These are phyloP conservation scores for Sindora glabra DNA, from an alignment of 306 rosid species.

Conservation along the genomic window DNA sequence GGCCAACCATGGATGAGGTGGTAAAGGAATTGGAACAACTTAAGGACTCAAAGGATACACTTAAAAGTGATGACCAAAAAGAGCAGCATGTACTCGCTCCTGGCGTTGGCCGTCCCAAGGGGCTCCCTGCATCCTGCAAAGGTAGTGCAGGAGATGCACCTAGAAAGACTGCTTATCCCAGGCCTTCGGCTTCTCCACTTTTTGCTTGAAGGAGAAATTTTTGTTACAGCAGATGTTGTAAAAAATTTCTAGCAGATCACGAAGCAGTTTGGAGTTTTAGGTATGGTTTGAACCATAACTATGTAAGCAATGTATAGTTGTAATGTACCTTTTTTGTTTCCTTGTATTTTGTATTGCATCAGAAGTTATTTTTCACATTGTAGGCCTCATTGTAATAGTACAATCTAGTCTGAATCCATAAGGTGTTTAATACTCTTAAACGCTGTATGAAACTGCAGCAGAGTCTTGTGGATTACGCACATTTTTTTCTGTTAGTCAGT, in stretches of 20 bases:
- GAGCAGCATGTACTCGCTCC: slow-evolving; percentile 12
- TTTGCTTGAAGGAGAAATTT: slow-evolving; percentile 17
- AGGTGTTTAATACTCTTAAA: slow-evolving; percentile 3
- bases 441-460: slow-evolving; percentile 5
- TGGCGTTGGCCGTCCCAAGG: slow-evolving; percentile 7
- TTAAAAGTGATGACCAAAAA: slow-evolving; percentile 17
- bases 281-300: slow-evolving; percentile 17
- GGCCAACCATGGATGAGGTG: slow-evolving; percentile 91
- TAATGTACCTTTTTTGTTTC: neutral
- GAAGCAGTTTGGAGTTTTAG: slow-evolving; percentile 13
- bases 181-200: slow-evolving; percentile 60
- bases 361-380: slow-evolving; percentile 11
- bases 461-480: neutral
- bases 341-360: slow-evolving; percentile 12
- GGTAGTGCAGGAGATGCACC: slow-evolving; percentile 24
- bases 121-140: slow-evolving; percentile 1
- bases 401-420: no score
- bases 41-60: slow-evolving; percentile 41
- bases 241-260: neutral
- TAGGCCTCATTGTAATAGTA: no score
- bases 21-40: slow-evolving; percentile 68
- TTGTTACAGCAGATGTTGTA: neutral
- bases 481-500: neutral
- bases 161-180: slow-evolving; percentile 37
- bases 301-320: slow-evolving; percentile 39